Percentiles rank a stretch among this genome's conserved stretches.
phyloP scores from a whole-genome alignment of 108 stramenopile species.

The Skeletonema tropicum region DNA sequence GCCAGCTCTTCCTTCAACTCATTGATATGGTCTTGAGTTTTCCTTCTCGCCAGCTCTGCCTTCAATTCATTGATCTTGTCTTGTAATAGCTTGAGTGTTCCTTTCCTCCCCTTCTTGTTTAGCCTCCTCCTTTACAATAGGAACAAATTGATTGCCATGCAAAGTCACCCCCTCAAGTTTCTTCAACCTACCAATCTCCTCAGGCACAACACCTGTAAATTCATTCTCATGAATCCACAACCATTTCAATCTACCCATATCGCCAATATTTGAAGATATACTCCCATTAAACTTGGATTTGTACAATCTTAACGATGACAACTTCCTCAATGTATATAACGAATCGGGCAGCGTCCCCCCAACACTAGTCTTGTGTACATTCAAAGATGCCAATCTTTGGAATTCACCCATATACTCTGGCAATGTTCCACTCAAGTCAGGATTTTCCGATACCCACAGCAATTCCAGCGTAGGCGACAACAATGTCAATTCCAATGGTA shows the following conservation, averaged over 20 bases:
- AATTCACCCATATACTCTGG: conserved; percentile 46
- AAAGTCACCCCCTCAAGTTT: conserved; percentile 43
- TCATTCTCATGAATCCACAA: conserved; percentile 49
- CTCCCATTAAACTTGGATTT: conserved; percentile 27
- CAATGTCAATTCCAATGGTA: conserved; percentile 35
- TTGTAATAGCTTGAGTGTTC: not conserved
- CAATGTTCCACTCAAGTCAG: conserved; percentile 14
- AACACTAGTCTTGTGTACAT: conserved; percentile 23
- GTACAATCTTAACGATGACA: conserved; percentile 39
- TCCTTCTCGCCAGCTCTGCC: too few relatives aligned
- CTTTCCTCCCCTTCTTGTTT: not conserved
- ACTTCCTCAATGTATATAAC: conserved; percentile 25
- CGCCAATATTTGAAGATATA: conserved; percentile 22
- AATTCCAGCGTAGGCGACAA: conserved; percentile 37
- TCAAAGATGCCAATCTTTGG: conserved; percentile 7
- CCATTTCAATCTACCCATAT: conserved; percentile 36
- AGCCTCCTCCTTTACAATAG: not conserved
- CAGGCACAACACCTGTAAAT: conserved; percentile 37
- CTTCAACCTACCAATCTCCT: conserved; percentile 14
- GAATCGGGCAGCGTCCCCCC: conserved; percentile 20
- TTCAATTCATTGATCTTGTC: too few relatives aligned
- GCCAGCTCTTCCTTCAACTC: too few relatives aligned
- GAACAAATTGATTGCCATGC: conserved; percentile 42
- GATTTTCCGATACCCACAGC: conserved; percentile 37
- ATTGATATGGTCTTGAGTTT: too few relatives aligned